phyloP scores from a whole-genome alignment of 2,329 filamentous ascomycete genomes.

The Aspergillus fumigatus region DNA sequence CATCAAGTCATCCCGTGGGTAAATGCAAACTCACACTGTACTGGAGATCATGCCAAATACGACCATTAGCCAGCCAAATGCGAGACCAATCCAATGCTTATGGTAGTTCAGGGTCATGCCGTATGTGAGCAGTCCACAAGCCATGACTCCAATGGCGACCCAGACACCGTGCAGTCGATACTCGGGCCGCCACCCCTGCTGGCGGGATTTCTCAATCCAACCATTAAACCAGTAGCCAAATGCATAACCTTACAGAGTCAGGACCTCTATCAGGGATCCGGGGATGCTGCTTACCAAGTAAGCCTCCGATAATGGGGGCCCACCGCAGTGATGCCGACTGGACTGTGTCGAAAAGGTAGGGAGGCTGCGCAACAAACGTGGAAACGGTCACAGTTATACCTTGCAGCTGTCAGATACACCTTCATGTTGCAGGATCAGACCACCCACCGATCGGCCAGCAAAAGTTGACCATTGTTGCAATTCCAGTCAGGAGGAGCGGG shows the following conservation, averaged over 20 bases:
- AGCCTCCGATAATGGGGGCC: slow-evolving; percentile 31
- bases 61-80: slow-evolving; percentile 36
- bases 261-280: not conserved
- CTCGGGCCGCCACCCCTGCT: slow-evolving; percentile 26
- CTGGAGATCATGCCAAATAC: slow-evolving; percentile 33
- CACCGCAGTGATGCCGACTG: slow-evolving; percentile 35
- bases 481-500: slow-evolving; percentile 26
- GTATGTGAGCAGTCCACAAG: slow-evolving; percentile 29
- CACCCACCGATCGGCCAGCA: slow-evolving; percentile 35
- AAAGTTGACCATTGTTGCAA: slow-evolving; percentile 34
- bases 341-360: slow-evolving; percentile 32
- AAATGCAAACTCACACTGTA: slow-evolving; percentile 26
- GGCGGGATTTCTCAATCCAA: slow-evolving; percentile 25
- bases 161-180: slow-evolving; percentile 35
- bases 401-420: not conserved
- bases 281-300: slow-evolving; percentile 20
- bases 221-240: slow-evolving; percentile 35
- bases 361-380: slow-evolving; percentile 28
- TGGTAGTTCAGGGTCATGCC: slow-evolving; percentile 31
- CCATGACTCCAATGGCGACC: slow-evolving; percentile 28
- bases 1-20: not conserved
- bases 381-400: slow-evolving; percentile 35
- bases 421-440: not conserved
- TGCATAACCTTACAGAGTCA: slow-evolving; percentile 20
- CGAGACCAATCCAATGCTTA: slow-evolving; percentile 35